Evolutionary conservation across 208 protist genomes (phyloP).

Genomic region (Leishmania arabica): DNA sequence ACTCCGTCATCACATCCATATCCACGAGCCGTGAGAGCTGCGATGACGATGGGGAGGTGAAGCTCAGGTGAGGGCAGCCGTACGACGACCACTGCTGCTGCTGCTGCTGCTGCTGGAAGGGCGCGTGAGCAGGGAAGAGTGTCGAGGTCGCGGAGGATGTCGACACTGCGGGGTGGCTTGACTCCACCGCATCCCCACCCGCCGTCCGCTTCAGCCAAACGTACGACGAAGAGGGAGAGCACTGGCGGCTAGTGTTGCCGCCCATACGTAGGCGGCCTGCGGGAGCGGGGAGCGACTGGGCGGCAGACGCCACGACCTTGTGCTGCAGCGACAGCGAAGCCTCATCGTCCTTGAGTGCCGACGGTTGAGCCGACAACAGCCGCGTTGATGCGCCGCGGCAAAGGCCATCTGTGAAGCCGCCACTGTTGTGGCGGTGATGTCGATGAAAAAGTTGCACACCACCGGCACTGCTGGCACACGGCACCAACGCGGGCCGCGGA

Average conservation of each 20-base stretch:
- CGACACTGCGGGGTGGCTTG: neutral
- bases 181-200: conserved; percentile 1
- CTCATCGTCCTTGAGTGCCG: neutral
- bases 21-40: conserved; percentile 8
- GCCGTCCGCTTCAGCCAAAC: conserved; percentile 17
- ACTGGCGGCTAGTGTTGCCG: conserved; percentile 15
- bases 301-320: neutral
- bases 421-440: neutral
- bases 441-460: neutral
- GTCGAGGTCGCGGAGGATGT: neutral
- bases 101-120: conserved; percentile 9
- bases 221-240: conserved; percentile 15
- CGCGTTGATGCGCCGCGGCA: neutral
- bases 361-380: neutral
- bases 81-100: conserved; percentile 1
- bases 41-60: neutral
- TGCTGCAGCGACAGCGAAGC: neutral
- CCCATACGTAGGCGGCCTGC: conserved; percentile 24
- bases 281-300: neutral
- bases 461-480: neutral
- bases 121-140: neutral
- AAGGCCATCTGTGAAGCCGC: neutral
- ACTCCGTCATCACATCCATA: neutral
- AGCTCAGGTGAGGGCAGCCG: neutral
- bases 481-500: neutral